Conservation (phyloP, 2,329 filamentous ascomycete genomes). For the Cephalotrichum gorgonifer region DNA sequence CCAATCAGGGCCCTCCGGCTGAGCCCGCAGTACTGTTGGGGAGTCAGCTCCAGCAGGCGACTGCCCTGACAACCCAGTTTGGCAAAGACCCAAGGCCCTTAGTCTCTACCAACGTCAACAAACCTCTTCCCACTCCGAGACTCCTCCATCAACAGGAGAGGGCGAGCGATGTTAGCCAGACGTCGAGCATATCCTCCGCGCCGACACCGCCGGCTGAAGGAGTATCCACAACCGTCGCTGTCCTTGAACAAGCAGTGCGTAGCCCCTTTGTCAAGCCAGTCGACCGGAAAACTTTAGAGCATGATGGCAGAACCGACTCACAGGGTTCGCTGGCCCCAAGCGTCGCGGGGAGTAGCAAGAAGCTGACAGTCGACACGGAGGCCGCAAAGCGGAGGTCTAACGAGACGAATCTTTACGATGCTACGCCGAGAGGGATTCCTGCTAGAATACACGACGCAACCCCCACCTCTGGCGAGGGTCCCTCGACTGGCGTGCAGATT, state of each 20-base stretch:
- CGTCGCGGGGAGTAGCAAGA: constrained; percentile 5
- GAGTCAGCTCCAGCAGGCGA: neutral
- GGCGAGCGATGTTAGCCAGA: neutral
- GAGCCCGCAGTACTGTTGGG: too few species aligned
- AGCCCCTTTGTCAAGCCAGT: neutral
- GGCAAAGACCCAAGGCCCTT: neutral
- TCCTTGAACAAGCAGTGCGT: neutral
- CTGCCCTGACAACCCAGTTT: neutral
- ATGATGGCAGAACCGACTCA: neutral
- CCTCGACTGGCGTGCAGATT: too few species aligned
- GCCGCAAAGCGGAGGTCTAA: constrained; percentile 7
- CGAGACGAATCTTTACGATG: constrained; percentile 23
- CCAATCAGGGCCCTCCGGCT: too few species aligned
- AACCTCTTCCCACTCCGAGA: neutral
- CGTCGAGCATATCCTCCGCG: neutral
- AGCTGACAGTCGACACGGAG: constrained; percentile 1
- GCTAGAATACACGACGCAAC: too few species aligned
- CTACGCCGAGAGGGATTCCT: constrained; percentile 17
- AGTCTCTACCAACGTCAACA: neutral
- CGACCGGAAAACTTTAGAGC: neutral
- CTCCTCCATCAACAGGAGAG: neutral
- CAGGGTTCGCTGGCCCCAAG: constrained; percentile 7
- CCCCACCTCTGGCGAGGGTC: too few species aligned
- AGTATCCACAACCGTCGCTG: neutral
- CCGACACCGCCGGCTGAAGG: neutral